These are phyloP conservation scores for Lyophyllum decastes DNA, from an alignment of 768 basidiomycete species.

Conservation along the genomic window DNA sequence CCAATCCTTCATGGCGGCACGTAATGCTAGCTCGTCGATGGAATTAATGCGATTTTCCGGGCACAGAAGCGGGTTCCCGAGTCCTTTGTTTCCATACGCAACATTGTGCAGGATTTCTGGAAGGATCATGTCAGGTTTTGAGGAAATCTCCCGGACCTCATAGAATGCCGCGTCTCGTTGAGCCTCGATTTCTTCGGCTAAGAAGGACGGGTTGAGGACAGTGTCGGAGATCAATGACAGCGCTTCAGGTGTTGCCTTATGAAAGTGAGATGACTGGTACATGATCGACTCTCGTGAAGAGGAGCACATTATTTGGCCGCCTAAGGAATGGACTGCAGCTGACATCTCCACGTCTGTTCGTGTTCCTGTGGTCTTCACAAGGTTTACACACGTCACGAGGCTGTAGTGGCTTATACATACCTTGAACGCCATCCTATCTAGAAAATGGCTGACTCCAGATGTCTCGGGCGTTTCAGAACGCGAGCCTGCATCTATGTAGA, in stretches of 20 bases:
- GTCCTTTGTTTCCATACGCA: conserved; percentile 73
- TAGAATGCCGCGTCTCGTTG: conserved; percentile 89
- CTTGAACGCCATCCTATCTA: conserved; percentile 97
- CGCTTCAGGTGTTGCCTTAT: conserved; percentile 77
- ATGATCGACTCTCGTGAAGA: conserved; percentile 93
- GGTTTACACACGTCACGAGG: not conserved
- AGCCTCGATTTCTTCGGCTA: conserved; percentile 74
- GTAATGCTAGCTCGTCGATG: conserved; percentile 64
- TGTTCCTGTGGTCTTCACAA: conserved; percentile 66
- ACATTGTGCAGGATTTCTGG: conserved; percentile 89
- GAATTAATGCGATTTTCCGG: conserved; percentile 77
- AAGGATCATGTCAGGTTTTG: conserved; percentile 91
- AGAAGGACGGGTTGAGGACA: conserved; percentile 74
- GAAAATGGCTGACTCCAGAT: conserved; percentile 86
- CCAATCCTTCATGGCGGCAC: conserved; percentile 73
- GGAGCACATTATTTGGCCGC: conserved; percentile 90
- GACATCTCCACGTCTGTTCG: conserved; percentile 81
- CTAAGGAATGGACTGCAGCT: conserved; percentile 75
- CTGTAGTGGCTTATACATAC: conserved; percentile 39
- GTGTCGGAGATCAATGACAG: conserved; percentile 92
- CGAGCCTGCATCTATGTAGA: conserved; percentile 93
- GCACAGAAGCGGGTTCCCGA: conserved; percentile 92
- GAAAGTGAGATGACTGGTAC: conserved; percentile 97
- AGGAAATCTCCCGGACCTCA: conserved; percentile 83
- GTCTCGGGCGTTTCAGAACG: conserved; percentile 78